Conservation (phyloP, 345 rosid genomes). For the Angophora floribunda region DNA sequence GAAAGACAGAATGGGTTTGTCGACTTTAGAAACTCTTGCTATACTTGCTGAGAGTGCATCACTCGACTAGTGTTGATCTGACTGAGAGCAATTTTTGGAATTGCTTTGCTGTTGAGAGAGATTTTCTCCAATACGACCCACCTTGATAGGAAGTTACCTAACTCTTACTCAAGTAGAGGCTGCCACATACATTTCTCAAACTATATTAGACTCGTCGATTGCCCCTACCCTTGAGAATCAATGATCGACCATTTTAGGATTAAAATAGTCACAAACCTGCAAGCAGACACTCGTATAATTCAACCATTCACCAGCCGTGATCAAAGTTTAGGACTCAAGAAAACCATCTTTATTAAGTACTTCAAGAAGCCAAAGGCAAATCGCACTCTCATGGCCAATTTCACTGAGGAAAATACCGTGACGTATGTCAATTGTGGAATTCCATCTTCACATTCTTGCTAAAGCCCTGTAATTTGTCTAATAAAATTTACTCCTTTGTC, state of each 20-base stretch:
- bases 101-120: not conserved
- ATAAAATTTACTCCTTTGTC: not conserved
- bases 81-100: not conserved
- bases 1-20: not conserved
- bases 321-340: not conserved
- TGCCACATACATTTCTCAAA: not conserved
- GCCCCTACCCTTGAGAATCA: not conserved
- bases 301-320: not conserved
- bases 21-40: not conserved
- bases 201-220: not conserved
- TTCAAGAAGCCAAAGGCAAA: not conserved
- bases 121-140: not conserved
- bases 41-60: not conserved
- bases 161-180: not conserved
- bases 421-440: no score
- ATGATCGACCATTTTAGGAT: not conserved
- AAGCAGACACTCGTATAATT: not conserved
- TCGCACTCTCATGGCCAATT: not conserved
- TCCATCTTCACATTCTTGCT: not conserved
- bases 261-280: accelerated
- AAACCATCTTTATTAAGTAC: not conserved
- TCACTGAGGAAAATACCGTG: not conserved
- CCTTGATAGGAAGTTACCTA: not conserved
- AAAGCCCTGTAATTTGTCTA: not conserved
- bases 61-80: accelerated